Percentiles rank a stretch among this genome's conserved stretches.
Evolutionary conservation across 768 basidiomycete species (phyloP).

Genomic region (Podaxis mareebaensis): DNA sequence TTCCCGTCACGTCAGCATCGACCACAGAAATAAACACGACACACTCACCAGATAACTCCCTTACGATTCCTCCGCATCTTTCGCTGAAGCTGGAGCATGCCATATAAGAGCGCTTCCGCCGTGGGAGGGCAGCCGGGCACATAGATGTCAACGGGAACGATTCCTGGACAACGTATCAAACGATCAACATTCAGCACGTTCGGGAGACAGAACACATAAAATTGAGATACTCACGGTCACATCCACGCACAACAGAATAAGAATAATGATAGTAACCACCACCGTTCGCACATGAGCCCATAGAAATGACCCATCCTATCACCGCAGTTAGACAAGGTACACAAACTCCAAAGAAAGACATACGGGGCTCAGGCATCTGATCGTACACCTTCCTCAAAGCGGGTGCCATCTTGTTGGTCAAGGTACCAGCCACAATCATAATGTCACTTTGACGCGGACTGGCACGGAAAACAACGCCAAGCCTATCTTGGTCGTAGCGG

Average conservation of each 20-base stretch:
- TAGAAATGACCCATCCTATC: conserved; percentile 96
- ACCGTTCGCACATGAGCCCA: conserved; percentile 99
- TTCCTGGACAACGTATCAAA: conserved; percentile 48
- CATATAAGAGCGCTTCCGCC: conserved; percentile 96
- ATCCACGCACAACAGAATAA: conserved; percentile 97
- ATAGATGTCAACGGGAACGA: conserved; percentile 98
- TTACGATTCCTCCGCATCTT: conserved; percentile 93
- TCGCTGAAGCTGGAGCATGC: conserved; percentile 94
- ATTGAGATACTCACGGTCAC: conserved; percentile 72
- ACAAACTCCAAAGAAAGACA: conserved; percentile 25
- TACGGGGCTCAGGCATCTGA: conserved; percentile 98
- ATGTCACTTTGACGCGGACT: conserved; percentile 96
- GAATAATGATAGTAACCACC: conserved; percentile 98
- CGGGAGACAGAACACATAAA: background rate
- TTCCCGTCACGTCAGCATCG: conserved; percentile 2
- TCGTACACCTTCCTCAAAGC: conserved; percentile 95
- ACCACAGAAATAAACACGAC: background rate
- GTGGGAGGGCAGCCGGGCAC: conserved; percentile 95
- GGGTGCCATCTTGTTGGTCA: conserved; percentile 99
- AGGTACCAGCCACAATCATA: conserved; percentile 98
- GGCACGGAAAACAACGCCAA: conserved; percentile 99
- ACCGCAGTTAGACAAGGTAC: background rate
- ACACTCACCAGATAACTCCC: conserved; percentile 78
- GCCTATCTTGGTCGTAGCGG: conserved; percentile 96
- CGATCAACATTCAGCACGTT: conserved; percentile 5